phyloP scores from a whole-genome alignment of 306 rosid species.

The Dalbergia cochinchinensis region DNA sequence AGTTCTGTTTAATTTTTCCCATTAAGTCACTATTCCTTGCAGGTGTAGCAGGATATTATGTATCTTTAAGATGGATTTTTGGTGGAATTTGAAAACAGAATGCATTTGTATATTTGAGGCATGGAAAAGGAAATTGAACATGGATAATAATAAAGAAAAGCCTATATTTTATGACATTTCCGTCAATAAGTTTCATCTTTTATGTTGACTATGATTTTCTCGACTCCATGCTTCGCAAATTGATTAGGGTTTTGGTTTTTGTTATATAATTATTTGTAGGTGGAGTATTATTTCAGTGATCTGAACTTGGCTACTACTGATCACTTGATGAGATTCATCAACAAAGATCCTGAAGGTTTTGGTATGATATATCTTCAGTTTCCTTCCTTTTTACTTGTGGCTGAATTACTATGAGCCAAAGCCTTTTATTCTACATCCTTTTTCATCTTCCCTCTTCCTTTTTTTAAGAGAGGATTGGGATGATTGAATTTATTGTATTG shows the following conservation, averaged over 20 bases:
- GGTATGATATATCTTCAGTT: constrained; percentile 61
- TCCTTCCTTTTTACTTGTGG: constrained; percentile 26
- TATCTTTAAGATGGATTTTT: constrained; percentile 26
- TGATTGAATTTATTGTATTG: constrained; percentile 17
- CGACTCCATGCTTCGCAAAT: constrained; percentile 21
- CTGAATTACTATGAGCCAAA: constrained; percentile 9
- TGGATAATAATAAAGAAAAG: not conserved
- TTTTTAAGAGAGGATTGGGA: constrained; percentile 33
- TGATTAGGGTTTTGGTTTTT: constrained; percentile 41
- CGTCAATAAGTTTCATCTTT: constrained; percentile 13
- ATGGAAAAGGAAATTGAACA: constrained; percentile 21
- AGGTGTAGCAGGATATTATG: constrained; percentile 4
- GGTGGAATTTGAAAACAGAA: constrained; percentile 11
- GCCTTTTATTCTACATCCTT: constrained; percentile 36
- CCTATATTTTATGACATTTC: constrained; percentile 6
- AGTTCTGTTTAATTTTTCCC: too few relatives aligned
- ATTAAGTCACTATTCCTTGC: not conserved
- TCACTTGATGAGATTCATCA: constrained; percentile 96
- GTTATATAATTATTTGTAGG: constrained; percentile 62
- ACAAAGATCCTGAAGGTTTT: constrained; percentile 91
- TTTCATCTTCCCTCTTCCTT: constrained; percentile 7
- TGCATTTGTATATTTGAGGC: constrained; percentile 11
- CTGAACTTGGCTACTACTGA: constrained; percentile 95
- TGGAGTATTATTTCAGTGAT: constrained; percentile 99
- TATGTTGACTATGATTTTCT: not conserved